Conservation (phyloP, 2,329 filamentous ascomycete species). For the Botrytis galanthina region DNA sequence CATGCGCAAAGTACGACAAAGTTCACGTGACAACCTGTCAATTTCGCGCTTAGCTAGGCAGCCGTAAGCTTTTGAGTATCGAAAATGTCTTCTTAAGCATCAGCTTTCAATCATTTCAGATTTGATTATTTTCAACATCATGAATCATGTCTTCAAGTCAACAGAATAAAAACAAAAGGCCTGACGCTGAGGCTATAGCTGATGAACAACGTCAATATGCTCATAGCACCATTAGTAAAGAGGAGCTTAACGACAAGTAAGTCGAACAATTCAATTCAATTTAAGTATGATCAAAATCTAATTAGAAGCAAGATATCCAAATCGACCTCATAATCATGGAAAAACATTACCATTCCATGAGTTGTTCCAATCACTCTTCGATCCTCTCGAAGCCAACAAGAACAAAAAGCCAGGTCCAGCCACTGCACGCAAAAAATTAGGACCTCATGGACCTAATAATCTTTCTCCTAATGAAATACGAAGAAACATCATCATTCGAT, state of each 20-base stretch:
- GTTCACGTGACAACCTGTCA: not conserved
- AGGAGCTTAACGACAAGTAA: constrained; percentile 33
- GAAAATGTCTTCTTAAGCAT: not conserved
- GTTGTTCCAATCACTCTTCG: constrained; percentile 75
- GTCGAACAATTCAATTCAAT: constrained; percentile 1
- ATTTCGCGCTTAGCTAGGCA: constrained; percentile 13
- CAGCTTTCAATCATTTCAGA: not conserved
- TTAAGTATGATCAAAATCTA: not conserved
- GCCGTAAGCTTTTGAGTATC: not conserved
- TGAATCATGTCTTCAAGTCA: constrained; percentile 20
- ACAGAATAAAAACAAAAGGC: constrained; percentile 15
- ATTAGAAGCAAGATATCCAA: constrained; percentile 61
- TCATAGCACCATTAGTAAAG: constrained; percentile 40
- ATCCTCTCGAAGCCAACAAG: constrained; percentile 74
- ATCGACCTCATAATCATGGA: constrained; percentile 76
- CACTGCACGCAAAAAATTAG: constrained; percentile 50
- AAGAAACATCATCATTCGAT: constrained; percentile 77
- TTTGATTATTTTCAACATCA: not conserved
- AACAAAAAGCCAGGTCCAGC: constrained; percentile 54
- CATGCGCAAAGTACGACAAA: not conserved
- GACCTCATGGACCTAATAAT: constrained; percentile 53
- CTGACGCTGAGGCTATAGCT: constrained; percentile 31
- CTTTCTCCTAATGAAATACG: constrained; percentile 74
- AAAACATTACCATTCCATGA: constrained; percentile 80
- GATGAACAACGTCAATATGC: constrained; percentile 51